Percentiles rank a stretch among this genome's conserved stretches.
phyloP scores from a whole-genome alignment of 2,329 filamentous ascomycete genomes.

The Scleromitrula shiraiana region DNA sequence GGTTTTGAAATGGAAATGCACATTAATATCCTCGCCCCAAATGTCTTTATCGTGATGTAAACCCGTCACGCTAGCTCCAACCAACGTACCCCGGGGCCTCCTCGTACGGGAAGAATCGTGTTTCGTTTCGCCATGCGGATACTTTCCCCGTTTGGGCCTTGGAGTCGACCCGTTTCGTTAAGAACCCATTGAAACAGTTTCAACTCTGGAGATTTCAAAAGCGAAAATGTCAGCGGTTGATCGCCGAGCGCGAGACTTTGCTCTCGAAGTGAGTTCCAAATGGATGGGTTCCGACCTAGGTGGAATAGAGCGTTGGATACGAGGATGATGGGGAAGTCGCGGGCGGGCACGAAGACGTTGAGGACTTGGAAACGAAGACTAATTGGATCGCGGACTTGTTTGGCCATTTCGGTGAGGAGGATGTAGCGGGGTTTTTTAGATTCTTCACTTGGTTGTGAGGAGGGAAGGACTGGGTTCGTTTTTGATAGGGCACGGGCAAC shows the following conservation, averaged over 20 bases:
- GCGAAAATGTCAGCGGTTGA: constrained; percentile 35
- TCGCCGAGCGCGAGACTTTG: background rate
- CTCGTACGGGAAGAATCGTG: constrained; percentile 25
- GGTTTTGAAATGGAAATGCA: no score
- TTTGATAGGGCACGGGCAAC: background rate
- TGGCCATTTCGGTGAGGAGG: constrained; percentile 5
- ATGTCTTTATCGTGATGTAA: constrained; percentile 39
- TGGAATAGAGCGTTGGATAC: constrained; percentile 1
- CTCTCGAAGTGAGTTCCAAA: constrained; percentile 6
- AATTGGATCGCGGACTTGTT: constrained; percentile 2
- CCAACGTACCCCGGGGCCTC: constrained; percentile 20
- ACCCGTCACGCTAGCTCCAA: constrained; percentile 18
- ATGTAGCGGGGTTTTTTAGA: background rate
- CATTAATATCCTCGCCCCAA: constrained; percentile 62
- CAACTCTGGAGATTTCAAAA: constrained; percentile 43
- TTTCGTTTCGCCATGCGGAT: constrained; percentile 16
- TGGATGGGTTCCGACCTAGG: constrained; percentile 1
- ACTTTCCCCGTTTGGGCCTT: background rate
- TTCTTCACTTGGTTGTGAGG: no score
- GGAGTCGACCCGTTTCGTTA: constrained; percentile 40
- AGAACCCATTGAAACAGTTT: constrained; percentile 47
- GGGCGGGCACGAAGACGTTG: background rate
- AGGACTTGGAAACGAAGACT: constrained; percentile 1
- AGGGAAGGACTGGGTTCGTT: no score
- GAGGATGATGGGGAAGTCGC: background rate